phyloP scores from a whole-genome alignment of 768 basidiomycete genomes.

The Tulasnella sp. region DNA sequence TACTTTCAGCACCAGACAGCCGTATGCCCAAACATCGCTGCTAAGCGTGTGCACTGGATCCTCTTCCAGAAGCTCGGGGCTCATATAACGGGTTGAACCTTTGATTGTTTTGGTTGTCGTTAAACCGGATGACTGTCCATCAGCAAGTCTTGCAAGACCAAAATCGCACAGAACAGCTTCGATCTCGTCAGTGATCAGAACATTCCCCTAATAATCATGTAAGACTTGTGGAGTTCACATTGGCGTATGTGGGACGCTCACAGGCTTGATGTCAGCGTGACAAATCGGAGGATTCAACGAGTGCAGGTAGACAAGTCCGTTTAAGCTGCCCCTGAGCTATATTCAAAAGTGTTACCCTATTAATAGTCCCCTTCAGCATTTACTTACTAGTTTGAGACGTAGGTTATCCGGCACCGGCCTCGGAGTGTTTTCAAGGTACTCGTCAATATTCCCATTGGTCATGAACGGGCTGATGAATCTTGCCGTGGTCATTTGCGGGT shows the following conservation, averaged over 20 bases:
- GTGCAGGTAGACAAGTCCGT: not conserved
- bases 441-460: not conserved
- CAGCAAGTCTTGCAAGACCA: conserved; percentile 1
- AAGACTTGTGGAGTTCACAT: not conserved
- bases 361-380: too few species aligned
- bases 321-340: not conserved
- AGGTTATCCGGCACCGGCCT: not conserved
- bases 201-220: not conserved
- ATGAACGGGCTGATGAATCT: not conserved
- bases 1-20: conserved; percentile 6
- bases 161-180: conserved; percentile 20
- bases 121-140: conserved; percentile 3
- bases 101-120: conserved; percentile 12
- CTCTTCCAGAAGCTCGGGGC: not conserved
- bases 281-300: not conserved
- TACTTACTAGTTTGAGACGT: not conserved
- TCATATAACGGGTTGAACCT: conserved; percentile 10
- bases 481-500: not conserved
- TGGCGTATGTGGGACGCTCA: not conserved
- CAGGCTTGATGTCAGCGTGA: not conserved
- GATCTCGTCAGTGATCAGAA: not conserved
- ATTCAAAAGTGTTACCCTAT: too few species aligned
- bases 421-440: not conserved
- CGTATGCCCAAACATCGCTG: conserved; percentile 16
- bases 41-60: not conserved